Conservation (phyloP, 768 basidiomycete species). For the Leccinum longicurvipes region DNA sequence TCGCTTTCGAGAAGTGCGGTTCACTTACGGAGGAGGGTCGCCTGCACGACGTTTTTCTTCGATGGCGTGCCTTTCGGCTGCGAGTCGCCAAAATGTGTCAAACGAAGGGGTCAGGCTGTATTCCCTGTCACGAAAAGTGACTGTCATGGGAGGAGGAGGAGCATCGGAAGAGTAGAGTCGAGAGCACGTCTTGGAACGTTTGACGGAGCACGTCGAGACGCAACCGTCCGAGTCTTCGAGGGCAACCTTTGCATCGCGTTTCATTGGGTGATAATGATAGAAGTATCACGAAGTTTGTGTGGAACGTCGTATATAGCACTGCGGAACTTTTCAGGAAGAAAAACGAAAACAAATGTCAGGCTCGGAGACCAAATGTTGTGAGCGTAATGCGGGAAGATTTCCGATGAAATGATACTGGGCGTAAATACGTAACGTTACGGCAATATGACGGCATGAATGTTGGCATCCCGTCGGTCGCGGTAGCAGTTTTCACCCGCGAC, state of each 20-base stretch:
- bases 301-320: neutral
- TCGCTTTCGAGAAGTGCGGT: neutral
- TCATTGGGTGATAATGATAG: slow-evolving; percentile 8
- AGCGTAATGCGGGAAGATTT: no score
- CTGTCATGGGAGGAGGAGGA: slow-evolving; percentile 23
- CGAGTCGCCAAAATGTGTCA: slow-evolving; percentile 59
- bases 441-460: neutral
- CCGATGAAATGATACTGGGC: no score
- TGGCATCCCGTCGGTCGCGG: neutral
- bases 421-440: neutral
- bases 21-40: slow-evolving; percentile 48
- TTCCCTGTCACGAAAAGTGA: slow-evolving; percentile 35
- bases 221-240: slow-evolving; percentile 6
- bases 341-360: neutral
- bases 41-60: slow-evolving; percentile 53
- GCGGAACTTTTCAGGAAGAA: neutral
- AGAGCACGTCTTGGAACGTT: slow-evolving; percentile 24
- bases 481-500: neutral
- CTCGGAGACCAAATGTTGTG: neutral
- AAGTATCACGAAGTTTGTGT: neutral
- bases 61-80: slow-evolving; percentile 55
- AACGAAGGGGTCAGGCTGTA: slow-evolving; percentile 51
- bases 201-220: slow-evolving; percentile 15
- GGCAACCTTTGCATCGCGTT: slow-evolving; percentile 15
- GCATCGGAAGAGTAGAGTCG: slow-evolving; percentile 14